Evolutionary conservation across 73 alveolate genomes (phyloP).

Genomic region (Symbiodinium pilosum): DNA sequence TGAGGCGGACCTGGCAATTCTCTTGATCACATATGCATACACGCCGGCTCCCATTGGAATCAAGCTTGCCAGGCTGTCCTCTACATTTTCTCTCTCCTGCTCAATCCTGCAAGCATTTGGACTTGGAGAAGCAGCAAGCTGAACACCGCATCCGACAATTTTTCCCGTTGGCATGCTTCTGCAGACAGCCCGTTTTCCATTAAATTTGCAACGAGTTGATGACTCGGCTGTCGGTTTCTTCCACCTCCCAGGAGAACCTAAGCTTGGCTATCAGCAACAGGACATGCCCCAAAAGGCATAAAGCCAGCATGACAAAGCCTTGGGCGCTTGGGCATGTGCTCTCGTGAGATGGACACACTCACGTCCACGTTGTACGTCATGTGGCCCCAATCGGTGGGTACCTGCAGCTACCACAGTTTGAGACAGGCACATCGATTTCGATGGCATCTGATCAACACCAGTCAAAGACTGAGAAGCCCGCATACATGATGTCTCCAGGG

Average conservation of each 20-base stretch:
- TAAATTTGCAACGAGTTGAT: conserved; percentile 40
- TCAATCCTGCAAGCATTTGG: conserved; percentile 36
- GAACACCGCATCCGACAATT: too few relatives aligned
- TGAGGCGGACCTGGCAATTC: conserved; percentile 60
- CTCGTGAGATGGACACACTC: conserved; percentile 46
- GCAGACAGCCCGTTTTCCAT: neutral
- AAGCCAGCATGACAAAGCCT: neutral
- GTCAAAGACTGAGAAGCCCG: neutral
- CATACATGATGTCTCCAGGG: conserved; percentile 37
- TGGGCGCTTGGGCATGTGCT: neutral
- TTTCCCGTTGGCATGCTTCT: too few relatives aligned
- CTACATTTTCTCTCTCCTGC: conserved; percentile 85
- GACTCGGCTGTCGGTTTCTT: conserved; percentile 73
- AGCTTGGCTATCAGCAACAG: neutral
- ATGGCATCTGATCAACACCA: too few relatives aligned
- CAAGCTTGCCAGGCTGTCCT: neutral
- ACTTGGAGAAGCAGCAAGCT: neutral
- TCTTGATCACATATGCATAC: neutral
- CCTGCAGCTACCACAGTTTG: too few relatives aligned
- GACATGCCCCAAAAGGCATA: neutral
- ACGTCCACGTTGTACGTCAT: conserved; percentile 40
- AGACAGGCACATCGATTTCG: too few relatives aligned
- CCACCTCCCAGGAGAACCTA: conserved; percentile 80
- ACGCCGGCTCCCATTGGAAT: neutral
- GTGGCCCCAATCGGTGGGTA: conserved; percentile 61